Conservation (phyloP, 148 eudicot genomes). For the Arctostaphylos glauca region DNA sequence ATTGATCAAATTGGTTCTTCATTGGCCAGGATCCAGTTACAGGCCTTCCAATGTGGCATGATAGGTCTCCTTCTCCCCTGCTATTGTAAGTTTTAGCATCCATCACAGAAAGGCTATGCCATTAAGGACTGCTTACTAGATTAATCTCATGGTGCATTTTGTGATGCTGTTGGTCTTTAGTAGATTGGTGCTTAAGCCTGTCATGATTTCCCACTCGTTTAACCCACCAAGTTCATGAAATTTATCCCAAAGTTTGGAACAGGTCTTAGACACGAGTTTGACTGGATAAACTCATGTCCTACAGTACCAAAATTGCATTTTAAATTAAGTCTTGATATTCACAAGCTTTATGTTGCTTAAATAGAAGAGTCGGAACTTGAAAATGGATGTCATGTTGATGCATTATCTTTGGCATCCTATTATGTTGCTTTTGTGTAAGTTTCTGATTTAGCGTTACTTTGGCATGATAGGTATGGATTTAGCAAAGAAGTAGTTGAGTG, state of each 20-base stretch:
- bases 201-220: not conserved
- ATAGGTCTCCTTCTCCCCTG: slow-evolving; percentile 63
- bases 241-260: not conserved
- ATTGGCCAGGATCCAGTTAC: slow-evolving; percentile 81
- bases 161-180: not conserved
- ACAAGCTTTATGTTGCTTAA: not conserved
- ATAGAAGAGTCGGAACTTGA: not conserved
- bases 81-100: slow-evolving; percentile 56
- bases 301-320: not conserved
- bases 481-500: slow-evolving; percentile 94
- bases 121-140: slow-evolving; percentile 12
- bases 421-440: not conserved
- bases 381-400: slow-evolving; percentile 4
- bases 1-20: slow-evolving; percentile 14
- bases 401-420: slow-evolving; percentile 5
- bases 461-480: slow-evolving; percentile 68
- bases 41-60: slow-evolving; percentile 78
- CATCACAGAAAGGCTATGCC: slow-evolving; percentile 15
- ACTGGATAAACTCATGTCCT: not conserved
- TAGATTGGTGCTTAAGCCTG: not conserved
- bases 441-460: slow-evolving; percentile 11
- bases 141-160: not conserved
- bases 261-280: not conserved
- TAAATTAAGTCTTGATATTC: not conserved
- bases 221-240: not conserved